Evolutionary conservation across 805 yeast species (phyloP).

Genomic region (Aciculoconidium aculeatum): DNA sequence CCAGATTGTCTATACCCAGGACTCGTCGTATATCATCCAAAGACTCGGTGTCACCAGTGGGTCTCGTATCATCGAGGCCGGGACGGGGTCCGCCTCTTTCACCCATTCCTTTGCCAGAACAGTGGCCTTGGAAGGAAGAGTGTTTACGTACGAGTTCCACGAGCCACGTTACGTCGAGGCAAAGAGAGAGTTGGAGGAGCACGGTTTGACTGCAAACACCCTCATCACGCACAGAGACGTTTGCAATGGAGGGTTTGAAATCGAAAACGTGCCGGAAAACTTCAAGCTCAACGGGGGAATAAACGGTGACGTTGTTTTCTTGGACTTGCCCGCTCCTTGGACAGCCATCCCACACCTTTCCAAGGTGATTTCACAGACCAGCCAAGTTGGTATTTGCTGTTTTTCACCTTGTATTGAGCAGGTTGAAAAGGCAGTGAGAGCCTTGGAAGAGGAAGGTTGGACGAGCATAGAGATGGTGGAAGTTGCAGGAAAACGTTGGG

Average conservation of each 20-base stretch:
- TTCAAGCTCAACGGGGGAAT: conserved; percentile 25
- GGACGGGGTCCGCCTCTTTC: conserved; percentile 96
- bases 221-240: conserved; percentile 86
- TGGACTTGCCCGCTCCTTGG: conserved; percentile 98
- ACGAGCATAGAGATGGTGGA: conserved; percentile 86
- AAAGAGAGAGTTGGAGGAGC: conserved; percentile 63
- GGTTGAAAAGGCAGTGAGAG: conserved; percentile 79
- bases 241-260: conserved; percentile 76
- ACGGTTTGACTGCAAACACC: conserved; percentile 55
- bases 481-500: conserved; percentile 79
- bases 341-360: conserved; percentile 77
- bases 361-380: conserved; percentile 47
- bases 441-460: conserved; percentile 76
- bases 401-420: conserved; percentile 98
- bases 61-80: conserved; percentile 86
- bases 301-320: conserved; percentile 71
- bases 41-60: conserved; percentile 70
- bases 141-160: conserved; percentile 90
- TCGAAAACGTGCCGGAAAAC: conserved; percentile 29
- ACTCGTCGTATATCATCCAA: conserved; percentile 85
- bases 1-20: conserved; percentile 95
- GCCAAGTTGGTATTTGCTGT: conserved; percentile 75
- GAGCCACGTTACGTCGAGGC: conserved; percentile 81
- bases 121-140: conserved; percentile 50
- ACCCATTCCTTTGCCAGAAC: conserved; percentile 90